These are phyloP conservation scores for Geosmithia morbida DNA, from an alignment of 2,329 filamentous ascomycete species.

Conservation along the genomic window DNA sequence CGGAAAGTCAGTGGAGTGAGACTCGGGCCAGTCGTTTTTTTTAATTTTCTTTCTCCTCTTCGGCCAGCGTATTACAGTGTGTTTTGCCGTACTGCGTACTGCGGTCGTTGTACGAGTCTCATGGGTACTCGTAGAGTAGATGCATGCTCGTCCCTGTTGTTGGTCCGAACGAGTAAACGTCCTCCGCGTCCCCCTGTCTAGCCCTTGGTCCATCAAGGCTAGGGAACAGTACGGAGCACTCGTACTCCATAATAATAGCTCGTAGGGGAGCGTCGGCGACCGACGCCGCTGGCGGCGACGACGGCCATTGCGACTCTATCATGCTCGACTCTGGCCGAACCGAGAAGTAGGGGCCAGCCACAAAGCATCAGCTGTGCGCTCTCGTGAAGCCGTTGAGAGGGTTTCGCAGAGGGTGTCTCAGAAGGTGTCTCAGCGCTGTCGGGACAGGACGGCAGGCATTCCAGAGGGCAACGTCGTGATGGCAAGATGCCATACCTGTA, in stretches of 20 bases:
- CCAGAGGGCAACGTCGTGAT: neutral
- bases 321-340: neutral
- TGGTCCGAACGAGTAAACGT: neutral
- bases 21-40: neutral
- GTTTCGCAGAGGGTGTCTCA: neutral
- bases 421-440: neutral
- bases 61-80: too few species aligned
- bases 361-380: too few species aligned
- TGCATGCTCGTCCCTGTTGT: neutral
- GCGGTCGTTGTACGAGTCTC: too few species aligned
- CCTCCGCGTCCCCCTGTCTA: neutral
- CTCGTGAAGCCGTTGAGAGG: neutral
- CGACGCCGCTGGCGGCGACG: neutral
- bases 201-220: neutral
- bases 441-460: neutral
- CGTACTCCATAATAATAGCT: neutral
- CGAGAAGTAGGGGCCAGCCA: neutral
- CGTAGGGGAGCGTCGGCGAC: neutral
- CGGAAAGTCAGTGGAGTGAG: neutral
- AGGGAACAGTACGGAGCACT: neutral
- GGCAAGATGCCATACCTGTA: too few species aligned
- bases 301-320: neutral
- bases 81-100: too few species aligned
- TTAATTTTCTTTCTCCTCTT: too few species aligned
- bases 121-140: neutral